Conservation (phyloP, 1,284 basidiomycete species). For the Kwoniella shivajii region DNA sequence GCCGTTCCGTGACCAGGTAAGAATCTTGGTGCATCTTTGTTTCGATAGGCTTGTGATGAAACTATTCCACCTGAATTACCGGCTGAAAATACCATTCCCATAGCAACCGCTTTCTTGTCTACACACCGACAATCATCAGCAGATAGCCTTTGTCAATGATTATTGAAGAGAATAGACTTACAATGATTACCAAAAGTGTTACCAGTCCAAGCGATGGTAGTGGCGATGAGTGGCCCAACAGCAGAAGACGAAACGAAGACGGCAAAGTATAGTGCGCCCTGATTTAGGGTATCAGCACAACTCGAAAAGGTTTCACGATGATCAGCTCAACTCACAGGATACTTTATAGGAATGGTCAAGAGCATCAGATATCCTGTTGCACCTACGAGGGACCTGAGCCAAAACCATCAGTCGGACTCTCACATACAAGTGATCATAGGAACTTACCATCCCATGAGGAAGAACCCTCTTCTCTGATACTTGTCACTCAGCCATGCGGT, state of each 20-base stretch:
- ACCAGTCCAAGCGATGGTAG: conserved; percentile 56
- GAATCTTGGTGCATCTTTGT: conserved; percentile 43
- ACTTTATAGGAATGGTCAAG: conserved; percentile 40
- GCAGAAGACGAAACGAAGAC: conserved; percentile 54
- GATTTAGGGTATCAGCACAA: background rate
- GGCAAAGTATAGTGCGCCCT: conserved; percentile 55
- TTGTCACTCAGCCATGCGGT: conserved; percentile 54
- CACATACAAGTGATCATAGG: conserved; percentile 17
- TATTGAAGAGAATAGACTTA: conserved; percentile 13
- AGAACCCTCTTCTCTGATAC: conserved; percentile 48
- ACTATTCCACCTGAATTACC: conserved; percentile 58
- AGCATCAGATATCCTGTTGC: conserved; percentile 56
- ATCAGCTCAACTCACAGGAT: conserved; percentile 13
- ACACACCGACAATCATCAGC: background rate
- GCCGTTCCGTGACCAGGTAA: conserved; percentile 52
- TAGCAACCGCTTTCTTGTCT: conserved; percentile 53
- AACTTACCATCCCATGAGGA: conserved; percentile 55
- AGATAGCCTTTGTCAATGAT: background rate
- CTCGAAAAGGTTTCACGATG: background rate
- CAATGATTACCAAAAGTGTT: conserved; percentile 54
- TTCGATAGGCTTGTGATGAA: conserved; percentile 53
- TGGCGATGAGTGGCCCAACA: conserved; percentile 55
- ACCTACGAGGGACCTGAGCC: conserved; percentile 39
- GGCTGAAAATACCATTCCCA: conserved; percentile 57
- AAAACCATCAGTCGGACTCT: conserved; percentile 41